A percentile compares a stretch with the other conserved stretches of the same genome.
These are phyloP conservation scores for Castanospermum australe DNA, from an alignment of 306 rosid genomes.

Conservation along the genomic window DNA sequence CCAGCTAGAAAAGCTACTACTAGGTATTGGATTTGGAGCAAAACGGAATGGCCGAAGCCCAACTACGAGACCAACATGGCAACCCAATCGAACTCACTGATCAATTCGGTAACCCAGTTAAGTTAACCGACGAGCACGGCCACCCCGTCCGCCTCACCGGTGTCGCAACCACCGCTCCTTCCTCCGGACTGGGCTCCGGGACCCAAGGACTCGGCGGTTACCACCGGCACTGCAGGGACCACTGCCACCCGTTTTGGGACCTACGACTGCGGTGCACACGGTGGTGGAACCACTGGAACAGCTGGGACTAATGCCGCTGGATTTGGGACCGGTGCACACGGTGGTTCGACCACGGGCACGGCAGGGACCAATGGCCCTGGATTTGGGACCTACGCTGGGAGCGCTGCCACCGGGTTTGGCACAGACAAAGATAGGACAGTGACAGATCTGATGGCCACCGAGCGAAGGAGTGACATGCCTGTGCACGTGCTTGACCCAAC, in stretches of 20 bases:
- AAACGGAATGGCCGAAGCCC: constrained; percentile 52
- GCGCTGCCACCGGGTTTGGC: constrained; percentile 8
- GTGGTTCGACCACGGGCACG: not conserved
- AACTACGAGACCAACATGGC: constrained; percentile 58
- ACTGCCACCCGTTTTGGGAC: no score
- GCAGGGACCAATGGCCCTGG: no score
- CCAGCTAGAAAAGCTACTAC: no score
- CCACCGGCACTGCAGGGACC: not conserved
- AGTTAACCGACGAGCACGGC: constrained; percentile 67
- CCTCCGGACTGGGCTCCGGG: not conserved
- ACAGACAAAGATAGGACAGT: not conserved
- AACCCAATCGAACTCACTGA: constrained; percentile 68
- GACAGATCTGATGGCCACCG: constrained; percentile 1
- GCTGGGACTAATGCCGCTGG: not conserved
- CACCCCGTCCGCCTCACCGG: constrained; percentile 64
- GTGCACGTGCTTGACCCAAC: constrained; percentile 1
- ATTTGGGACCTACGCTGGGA: not conserved
- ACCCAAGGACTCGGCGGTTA: not conserved
- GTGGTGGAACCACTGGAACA: constrained; percentile 42
- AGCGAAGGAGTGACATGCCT: not conserved
- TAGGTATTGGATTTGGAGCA: no score
- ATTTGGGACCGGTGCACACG: not conserved
- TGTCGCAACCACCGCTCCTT: constrained; percentile 43
- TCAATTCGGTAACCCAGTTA: constrained; percentile 61
- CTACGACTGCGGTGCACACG: no score